Base-by-base conservation (phyloP, 2,329 filamentous ascomycete genomes). In the Biscogniauxia sp. region DNA sequence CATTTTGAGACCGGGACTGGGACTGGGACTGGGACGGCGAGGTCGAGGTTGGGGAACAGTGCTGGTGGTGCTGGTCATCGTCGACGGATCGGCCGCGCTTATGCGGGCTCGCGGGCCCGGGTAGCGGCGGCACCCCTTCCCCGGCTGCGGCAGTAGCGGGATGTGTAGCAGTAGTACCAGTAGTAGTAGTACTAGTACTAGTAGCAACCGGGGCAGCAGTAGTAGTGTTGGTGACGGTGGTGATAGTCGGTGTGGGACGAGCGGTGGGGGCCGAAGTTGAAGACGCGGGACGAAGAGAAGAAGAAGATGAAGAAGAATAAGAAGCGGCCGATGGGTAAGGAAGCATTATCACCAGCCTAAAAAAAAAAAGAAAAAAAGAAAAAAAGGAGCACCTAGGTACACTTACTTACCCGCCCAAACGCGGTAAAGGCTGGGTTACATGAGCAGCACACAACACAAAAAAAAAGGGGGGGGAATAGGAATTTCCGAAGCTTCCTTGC, bases 21-120 rank as follows among this genome's bases (percentile, higher is more conserved):
- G 19, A 55, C 13, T 49, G 49, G 11, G 59, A 57, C 20, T 65
- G 59, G 26, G 69, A 57, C 8, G 58, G 55, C 9, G 55, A 65
- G 32, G 62, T 57, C 20, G 63, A 62, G 37, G 68, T 69, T 9
- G 70, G 65, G 3, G 70, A 69, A 37, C 2, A 7, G 3, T 32
- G 28, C 6, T 32, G 28, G 28, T 32, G 7, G 28, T 32, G 7
- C 3, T 64, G 64, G 56, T 54, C 64, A 57, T 71, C 67, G 25
- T 62, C 60, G 32, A 50, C 28, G 19, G 69, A 69, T 19, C 63
- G 65, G 52, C 65, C 61, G 59, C 60, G 71, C 55, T 69, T 68
- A 57, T 69, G 67, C 55, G 60, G 63, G 59, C 41, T 54, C n/a
- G 53, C 20, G n/a, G 55, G 25, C 28, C 32, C 32, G 23, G 50